phyloP scores from a whole-genome alignment of 208 protist species.

The Leishmania turanica region DNA sequence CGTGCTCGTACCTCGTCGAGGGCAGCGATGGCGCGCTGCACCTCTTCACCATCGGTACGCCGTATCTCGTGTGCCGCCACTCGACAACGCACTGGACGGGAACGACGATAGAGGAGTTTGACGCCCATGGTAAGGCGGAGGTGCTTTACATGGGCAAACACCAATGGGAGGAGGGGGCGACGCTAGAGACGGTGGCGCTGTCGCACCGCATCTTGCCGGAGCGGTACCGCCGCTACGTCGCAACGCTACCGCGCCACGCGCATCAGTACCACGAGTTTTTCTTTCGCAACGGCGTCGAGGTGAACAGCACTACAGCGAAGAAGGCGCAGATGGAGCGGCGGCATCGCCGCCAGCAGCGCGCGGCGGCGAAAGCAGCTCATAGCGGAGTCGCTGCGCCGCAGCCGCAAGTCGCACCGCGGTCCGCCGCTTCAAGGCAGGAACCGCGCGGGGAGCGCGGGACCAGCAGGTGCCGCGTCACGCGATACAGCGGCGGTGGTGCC shows the following conservation, averaged over 20 bases:
- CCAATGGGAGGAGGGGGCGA: conserved; percentile 83
- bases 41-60: conserved; percentile 88
- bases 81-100: conserved; percentile 81
- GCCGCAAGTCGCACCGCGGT: background rate
- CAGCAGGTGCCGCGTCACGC: background rate
- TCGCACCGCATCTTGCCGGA: conserved; percentile 80
- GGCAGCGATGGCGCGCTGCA: conserved; percentile 61
- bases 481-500: background rate
- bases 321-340: conserved; percentile 16
- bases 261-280: conserved; percentile 76
- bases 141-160: conserved; percentile 75
- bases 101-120: conserved; percentile 61
- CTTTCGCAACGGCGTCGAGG: conserved; percentile 74
- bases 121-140: conserved; percentile 62
- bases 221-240: conserved; percentile 60
- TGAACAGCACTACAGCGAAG: conserved; percentile 39
- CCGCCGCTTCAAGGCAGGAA: background rate
- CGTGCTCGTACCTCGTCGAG: conserved; percentile 71
- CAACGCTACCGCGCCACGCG: conserved; percentile 32
- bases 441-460: background rate
- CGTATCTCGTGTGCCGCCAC: conserved; percentile 64
- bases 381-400: background rate
- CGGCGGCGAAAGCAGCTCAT: conserved; percentile 3
- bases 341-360: conserved; percentile 15
- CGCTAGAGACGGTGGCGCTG: conserved; percentile 77